Conservation (phyloP, 257 asterid genomes). For the Handroanthus guayacan region DNA sequence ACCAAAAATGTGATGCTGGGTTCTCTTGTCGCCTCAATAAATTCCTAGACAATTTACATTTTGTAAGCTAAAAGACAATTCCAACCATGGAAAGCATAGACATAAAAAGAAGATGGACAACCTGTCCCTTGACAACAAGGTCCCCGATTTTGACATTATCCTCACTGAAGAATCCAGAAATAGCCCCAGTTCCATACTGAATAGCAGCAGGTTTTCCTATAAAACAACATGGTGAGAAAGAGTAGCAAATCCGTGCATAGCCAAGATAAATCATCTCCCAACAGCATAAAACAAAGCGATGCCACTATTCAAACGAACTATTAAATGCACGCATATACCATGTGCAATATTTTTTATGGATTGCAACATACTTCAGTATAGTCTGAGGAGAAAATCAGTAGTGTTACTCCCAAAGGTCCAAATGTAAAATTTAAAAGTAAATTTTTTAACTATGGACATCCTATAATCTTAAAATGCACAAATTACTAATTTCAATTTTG, state of each 20-base stretch:
- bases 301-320: not conserved
- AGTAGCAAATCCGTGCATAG: not conserved
- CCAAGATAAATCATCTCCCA: not conserved
- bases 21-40: conserved; percentile 92
- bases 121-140: conserved; percentile 81
- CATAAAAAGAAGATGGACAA: conserved; percentile 8
- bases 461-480: not conserved
- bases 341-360: not conserved
- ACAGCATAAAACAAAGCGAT: conserved; percentile 1
- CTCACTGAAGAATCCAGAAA: conserved; percentile 89
- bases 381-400: not conserved
- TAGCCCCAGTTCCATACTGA: conserved; percentile 93
- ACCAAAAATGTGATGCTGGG: conserved; percentile 89
- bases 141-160: conserved; percentile 84
- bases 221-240: not conserved
- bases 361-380: not conserved
- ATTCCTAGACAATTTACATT: conserved; percentile 56
- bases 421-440: not conserved
- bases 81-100: conserved; percentile 18
- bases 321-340: not conserved
- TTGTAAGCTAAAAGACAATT: conserved; percentile 20
- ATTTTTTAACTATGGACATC: not conserved
- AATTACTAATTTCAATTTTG: not conserved
- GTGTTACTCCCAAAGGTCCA: not conserved
- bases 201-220: conserved; percentile 91